Conservation (phyloP, 225 moss, liverwort and hornwort genomes). For the Pseudisothecium myosuroides region DNA sequence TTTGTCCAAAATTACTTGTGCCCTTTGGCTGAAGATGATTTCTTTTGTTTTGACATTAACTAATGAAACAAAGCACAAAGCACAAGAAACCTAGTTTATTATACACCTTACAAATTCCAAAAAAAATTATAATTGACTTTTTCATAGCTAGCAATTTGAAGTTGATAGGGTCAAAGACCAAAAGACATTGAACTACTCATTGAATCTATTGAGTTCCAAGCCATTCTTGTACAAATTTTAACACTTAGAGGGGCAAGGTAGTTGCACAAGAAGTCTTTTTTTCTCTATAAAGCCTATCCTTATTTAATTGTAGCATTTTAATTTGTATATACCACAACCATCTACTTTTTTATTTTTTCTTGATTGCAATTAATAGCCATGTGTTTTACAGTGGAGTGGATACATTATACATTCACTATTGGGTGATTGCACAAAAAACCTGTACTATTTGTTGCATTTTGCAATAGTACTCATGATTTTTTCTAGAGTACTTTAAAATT, state of each 20-base stretch:
- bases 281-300: neutral
- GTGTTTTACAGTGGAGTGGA: too few relatives aligned
- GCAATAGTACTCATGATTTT: too few relatives aligned
- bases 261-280: neutral
- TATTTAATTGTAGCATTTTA: neutral
- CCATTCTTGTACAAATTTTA: too few relatives aligned
- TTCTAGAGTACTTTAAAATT: too few relatives aligned
- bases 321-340: neutral
- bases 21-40: too few relatives aligned
- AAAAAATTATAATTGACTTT: neutral
- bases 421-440: too few relatives aligned
- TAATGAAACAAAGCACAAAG: neutral
- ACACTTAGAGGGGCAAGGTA: neutral
- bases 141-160: neutral
- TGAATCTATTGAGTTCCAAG: neutral
- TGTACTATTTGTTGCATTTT: too few relatives aligned
- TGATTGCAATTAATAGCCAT: too few relatives aligned
- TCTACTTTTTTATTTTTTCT: too few relatives aligned
- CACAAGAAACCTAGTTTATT: neutral
- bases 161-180: neutral
- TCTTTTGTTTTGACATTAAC: too few relatives aligned
- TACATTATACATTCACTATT: too few relatives aligned
- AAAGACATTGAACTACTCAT: neutral
- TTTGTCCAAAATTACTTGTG: too few relatives aligned
- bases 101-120: fast-evolving